Conservation (phyloP, 768 basidiomycete genomes). For the Russula abietina region DNA sequence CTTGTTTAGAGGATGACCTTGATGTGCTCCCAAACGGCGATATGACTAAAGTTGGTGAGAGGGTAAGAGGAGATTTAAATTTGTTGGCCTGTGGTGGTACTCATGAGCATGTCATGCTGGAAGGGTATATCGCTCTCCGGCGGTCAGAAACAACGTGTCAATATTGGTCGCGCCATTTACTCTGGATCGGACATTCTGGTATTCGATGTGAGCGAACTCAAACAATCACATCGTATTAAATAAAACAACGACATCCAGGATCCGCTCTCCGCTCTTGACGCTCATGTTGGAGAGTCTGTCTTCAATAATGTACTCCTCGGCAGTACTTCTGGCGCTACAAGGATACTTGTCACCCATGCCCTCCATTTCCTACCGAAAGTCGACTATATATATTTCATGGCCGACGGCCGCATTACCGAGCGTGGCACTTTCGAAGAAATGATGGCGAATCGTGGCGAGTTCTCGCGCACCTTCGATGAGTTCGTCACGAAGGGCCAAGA, state of each 20-base stretch:
- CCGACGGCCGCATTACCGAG: slow-evolving; percentile 73
- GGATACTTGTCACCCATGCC: slow-evolving; percentile 87
- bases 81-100: neutral
- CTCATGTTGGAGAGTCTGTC: slow-evolving; percentile 83
- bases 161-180: slow-evolving; percentile 84
- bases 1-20: slow-evolving; percentile 76
- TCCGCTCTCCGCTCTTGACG: slow-evolving; percentile 86
- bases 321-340: slow-evolving; percentile 60
- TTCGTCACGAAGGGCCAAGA: slow-evolving; percentile 59
- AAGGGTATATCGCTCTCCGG: slow-evolving; percentile 84
- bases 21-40: slow-evolving; percentile 74
- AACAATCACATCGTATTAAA: neutral
- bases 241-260: slow-evolving; percentile 39
- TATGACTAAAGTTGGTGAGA: slow-evolving; percentile 79
- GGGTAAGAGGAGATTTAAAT: slow-evolving; percentile 29
- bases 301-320: slow-evolving; percentile 79
- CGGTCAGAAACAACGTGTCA: slow-evolving; percentile 74
- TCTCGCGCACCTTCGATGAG: slow-evolving; percentile 42
- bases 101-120: neutral
- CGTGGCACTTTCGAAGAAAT: slow-evolving; percentile 74
- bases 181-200: slow-evolving; percentile 81
- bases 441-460: slow-evolving; percentile 56
- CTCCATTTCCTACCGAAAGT: slow-evolving; percentile 84
- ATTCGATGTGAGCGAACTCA: slow-evolving; percentile 48
- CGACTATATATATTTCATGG: slow-evolving; percentile 78